Evolutionary conservation across 441 rosid species (phyloP).

Genomic region (Viola pubescens): DNA sequence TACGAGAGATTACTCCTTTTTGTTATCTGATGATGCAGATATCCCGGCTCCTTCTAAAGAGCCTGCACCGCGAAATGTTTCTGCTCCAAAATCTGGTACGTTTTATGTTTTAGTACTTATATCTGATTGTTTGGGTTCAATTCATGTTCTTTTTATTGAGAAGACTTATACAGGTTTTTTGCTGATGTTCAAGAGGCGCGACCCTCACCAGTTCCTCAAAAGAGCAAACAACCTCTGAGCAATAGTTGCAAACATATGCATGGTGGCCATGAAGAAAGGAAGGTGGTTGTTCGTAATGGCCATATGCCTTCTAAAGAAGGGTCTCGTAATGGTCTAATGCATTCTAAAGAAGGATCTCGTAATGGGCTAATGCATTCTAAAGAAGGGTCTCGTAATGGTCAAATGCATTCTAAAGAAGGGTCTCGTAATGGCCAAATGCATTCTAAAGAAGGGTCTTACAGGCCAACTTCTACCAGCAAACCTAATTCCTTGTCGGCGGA

Average conservation of each 20-base stretch:
- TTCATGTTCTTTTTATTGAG: constrained; percentile 37
- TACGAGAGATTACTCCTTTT: constrained; percentile 87
- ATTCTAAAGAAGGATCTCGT: too few species aligned
- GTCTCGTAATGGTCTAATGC: too few species aligned
- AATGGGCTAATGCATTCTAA: too few species aligned
- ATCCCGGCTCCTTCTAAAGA: constrained; percentile 50
- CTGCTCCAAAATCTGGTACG: constrained; percentile 50
- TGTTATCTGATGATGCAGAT: constrained; percentile 64
- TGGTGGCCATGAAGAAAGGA: constrained; percentile 32
- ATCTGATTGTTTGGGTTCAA: constrained; percentile 20
- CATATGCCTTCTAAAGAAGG: constrained; percentile 42
- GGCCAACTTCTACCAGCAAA: constrained; percentile 34
- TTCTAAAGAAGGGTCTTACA: constrained; percentile 26
- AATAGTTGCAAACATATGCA: constrained; percentile 36
- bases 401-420: too few species aligned
- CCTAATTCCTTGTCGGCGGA: constrained; percentile 25
- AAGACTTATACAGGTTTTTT: constrained; percentile 61
- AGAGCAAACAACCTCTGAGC: constrained; percentile 45
- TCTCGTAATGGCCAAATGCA: too few species aligned
- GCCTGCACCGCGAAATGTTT: constrained; percentile 31
- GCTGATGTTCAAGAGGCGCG: constrained; percentile 74
- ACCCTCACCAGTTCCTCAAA: constrained; percentile 37
- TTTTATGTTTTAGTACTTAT: constrained; percentile 11
- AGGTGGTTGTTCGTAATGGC: constrained; percentile 33
- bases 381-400: too few species aligned